Evolutionary conservation across 1,139 yeast species (phyloP), one percentile per base, ranked within the genome.

Genomic region (Nakaseomyces kungkrabaensis): DNA sequence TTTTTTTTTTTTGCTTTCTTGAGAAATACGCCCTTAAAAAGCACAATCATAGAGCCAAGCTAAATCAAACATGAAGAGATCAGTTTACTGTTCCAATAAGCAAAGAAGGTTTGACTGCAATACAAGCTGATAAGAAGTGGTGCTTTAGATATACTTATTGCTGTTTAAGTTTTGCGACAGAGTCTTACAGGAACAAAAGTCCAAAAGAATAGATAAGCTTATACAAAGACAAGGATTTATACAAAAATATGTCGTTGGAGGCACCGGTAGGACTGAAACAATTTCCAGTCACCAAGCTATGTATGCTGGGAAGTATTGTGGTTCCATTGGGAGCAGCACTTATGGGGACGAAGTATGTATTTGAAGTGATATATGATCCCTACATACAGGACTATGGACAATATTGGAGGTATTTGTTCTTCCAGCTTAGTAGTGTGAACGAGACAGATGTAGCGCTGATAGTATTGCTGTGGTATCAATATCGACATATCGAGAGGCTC

Each of bases 381-480:
- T 64, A 63, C 47, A 57, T 65, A 5, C 43, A 50, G 1, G 58
- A 60, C 31, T 63, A 63, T 46, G 50, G 52, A n/a, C 68, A 65
- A 43, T 62, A 57, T 46, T 62, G 59, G 48, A 54, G 68, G 43
- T 52, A 56, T 10, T 13, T 58, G 3, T 47, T 52, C 13, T 63
- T 61, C 44, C 67, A 60, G 46, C 25, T 63, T n/a, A 58, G 62
- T 4, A 55, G 63, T 9, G 50, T 62, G 3, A 65, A 63, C 47
- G 68, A 65, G 47, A 56, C 66, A 11, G 67, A 65, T 52, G 64
- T 58, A 26, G 53, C 60, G 4, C 50, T 65, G 3, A 45, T 61
- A 26, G 54, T 61, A 6, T 47, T 65, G 45, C 43, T 65, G 37
- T 65, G 68, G 68, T 65, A 64, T 44, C 60, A 61, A 34, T 60